These are phyloP conservation scores for Tulasnella sp. DNA, from an alignment of 768 basidiomycete genomes.

Conservation along the genomic window DNA sequence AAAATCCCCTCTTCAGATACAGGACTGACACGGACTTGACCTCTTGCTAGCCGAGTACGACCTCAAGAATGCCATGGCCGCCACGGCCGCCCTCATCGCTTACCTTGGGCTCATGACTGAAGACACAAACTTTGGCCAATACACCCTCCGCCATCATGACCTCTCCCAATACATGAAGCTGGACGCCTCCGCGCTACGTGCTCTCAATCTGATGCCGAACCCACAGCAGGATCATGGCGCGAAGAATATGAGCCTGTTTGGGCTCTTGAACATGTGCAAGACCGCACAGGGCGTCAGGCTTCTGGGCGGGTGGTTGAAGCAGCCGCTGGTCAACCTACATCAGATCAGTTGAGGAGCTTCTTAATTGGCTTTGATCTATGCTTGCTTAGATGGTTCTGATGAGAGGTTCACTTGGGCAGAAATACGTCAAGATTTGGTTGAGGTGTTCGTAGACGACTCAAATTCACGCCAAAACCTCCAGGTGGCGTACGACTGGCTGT, in stretches of 20 bases:
- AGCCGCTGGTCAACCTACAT: conserved; percentile 87
- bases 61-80: conserved; percentile 64
- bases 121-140: conserved; percentile 65
- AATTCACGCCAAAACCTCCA: conserved; percentile 60
- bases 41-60: conserved; percentile 57
- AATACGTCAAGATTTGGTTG: conserved; percentile 78
- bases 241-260: conserved; percentile 79
- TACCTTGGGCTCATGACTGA: conserved; percentile 77
- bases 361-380: background rate
- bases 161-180: conserved; percentile 90
- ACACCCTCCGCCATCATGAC: conserved; percentile 75
- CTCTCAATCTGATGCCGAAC: conserved; percentile 69
- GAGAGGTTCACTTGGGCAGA: conserved; percentile 38
- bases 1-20: too few species aligned
- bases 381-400: too few species aligned
- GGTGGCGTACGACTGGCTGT: conserved; percentile 33
- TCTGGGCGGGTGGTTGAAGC: conserved; percentile 87
- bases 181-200: conserved; percentile 87
- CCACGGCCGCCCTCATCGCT: conserved; percentile 67
- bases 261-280: conserved; percentile 89
- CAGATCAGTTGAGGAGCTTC: conserved; percentile 77
- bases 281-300: conserved; percentile 87
- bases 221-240: conserved; percentile 33
- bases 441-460: conserved; percentile 71
- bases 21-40: background rate